Conservation (phyloP, 1,284 basidiomycete species). For the Agaricales sp. region DNA sequence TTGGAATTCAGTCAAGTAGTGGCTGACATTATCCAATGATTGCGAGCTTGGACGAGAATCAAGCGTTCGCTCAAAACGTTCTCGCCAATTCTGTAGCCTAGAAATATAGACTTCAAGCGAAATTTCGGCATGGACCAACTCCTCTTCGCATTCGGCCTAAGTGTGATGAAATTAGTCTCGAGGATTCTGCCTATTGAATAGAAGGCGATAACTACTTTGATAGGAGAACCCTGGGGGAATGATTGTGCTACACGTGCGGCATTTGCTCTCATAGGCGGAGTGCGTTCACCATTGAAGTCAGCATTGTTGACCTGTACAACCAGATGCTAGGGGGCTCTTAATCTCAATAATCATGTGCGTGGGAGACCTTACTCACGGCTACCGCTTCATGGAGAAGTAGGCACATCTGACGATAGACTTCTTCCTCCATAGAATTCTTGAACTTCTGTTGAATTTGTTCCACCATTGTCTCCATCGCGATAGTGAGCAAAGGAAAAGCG, state of each 20-base stretch:
- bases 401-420: conserved; percentile 87
- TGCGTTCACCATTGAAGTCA: conserved; percentile 74
- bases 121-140: conserved; percentile 80
- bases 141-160: conserved; percentile 87
- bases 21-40: conserved; percentile 84
- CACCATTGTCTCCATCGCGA: conserved; percentile 96
- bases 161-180: conserved; percentile 7
- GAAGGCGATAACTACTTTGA: not conserved
- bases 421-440: conserved; percentile 89
- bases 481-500: conserved; percentile 88
- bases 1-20: conserved; percentile 97
- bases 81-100: conserved; percentile 88
- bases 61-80: conserved; percentile 81
- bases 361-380: conserved; percentile 33
- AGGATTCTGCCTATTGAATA: not conserved
- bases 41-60: conserved; percentile 80
- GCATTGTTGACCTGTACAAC: conserved; percentile 52
- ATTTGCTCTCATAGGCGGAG: conserved; percentile 43
- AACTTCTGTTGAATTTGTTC: conserved; percentile 92
- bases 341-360: too few species aligned
- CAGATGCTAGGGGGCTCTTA: conserved; percentile 43
- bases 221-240: conserved; percentile 15
- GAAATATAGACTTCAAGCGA: conserved; percentile 85
- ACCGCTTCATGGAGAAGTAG: conserved; percentile 72
- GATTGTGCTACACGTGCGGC: conserved; percentile 66